Conservation (phyloP, 805 yeast genomes). For the Metschnikowia kofuensis region DNA sequence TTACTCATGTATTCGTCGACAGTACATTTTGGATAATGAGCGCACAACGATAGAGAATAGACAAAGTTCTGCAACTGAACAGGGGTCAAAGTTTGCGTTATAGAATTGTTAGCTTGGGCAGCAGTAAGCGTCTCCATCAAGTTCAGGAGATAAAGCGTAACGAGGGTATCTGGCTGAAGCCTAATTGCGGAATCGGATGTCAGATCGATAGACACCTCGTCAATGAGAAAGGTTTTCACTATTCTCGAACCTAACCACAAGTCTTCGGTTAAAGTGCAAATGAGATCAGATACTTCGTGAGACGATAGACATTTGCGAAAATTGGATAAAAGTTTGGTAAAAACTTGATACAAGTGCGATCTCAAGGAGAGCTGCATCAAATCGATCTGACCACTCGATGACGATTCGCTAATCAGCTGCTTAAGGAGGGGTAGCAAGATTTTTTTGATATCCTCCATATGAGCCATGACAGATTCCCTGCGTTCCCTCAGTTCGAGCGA, state of each 20-base stretch:
- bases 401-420: slow-evolving; percentile 1
- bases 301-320: slow-evolving; percentile 25
- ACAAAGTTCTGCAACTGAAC: slow-evolving; percentile 14
- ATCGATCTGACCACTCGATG: slow-evolving; percentile 1
- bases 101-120: slow-evolving; percentile 24
- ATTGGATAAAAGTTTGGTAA: slow-evolving; percentile 24
- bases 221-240: slow-evolving; percentile 14
- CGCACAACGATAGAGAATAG: slow-evolving; percentile 33
- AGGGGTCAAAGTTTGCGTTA: slow-evolving; percentile 18
- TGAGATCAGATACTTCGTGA: slow-evolving; percentile 16
- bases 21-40: slow-evolving; percentile 41
- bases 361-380: slow-evolving; percentile 23
- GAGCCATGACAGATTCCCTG: slow-evolving; percentile 30
- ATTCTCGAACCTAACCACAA: slow-evolving; percentile 17
- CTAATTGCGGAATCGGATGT: slow-evolving; percentile 9
- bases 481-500: slow-evolving; percentile 39
- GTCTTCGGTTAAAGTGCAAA: slow-evolving; percentile 22
- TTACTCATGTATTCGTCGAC: slow-evolving; percentile 55
- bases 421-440: slow-evolving; percentile 7
- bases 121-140: slow-evolving; percentile 31
- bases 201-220: not conserved
- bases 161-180: slow-evolving; percentile 18
- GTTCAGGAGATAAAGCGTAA: slow-evolving; percentile 27
- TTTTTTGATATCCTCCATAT: slow-evolving; percentile 17
- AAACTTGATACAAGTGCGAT: slow-evolving; percentile 26